Conservation (phyloP, 2,329 filamentous ascomycete species). For the Claviceps sp. region DNA sequence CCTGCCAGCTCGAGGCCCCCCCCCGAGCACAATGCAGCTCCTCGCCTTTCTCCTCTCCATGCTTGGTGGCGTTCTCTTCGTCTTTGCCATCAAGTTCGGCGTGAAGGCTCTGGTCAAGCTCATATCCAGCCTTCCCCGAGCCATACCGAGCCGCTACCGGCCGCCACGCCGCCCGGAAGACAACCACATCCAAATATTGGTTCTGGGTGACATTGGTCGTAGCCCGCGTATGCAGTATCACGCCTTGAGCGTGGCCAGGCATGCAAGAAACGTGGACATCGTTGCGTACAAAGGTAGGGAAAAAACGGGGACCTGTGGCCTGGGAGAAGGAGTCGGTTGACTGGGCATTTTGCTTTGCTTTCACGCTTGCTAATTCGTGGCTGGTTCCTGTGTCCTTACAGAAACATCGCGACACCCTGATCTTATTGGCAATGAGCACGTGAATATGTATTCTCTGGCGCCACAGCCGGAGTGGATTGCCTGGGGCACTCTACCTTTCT, state of each 20-base stretch:
- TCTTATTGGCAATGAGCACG: constrained; percentile 52
- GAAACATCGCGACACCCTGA: constrained; percentile 76
- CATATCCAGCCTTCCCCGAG: constrained; percentile 10
- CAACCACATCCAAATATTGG: constrained; percentile 61
- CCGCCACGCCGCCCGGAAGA: constrained; percentile 22
- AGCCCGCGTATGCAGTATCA: constrained; percentile 99
- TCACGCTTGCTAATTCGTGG: no score
- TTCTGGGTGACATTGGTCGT: constrained; percentile 87
- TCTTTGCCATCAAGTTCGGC: constrained; percentile 17
- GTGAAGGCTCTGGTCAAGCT: constrained; percentile 12
- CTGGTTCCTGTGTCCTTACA: constrained; percentile 10
- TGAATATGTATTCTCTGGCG: constrained; percentile 58
- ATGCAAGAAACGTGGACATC: constrained; percentile 67
- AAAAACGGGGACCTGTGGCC: background rate
- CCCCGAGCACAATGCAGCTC: constrained; percentile 4
- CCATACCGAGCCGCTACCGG: constrained; percentile 22
- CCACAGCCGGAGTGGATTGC: constrained; percentile 54
- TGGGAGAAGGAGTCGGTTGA: no score
- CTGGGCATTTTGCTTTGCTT: no score
- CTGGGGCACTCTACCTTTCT: constrained; percentile 59
- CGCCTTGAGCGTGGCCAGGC: constrained; percentile 77
- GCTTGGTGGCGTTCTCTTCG: constrained; percentile 20
- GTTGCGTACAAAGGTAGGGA: constrained; percentile 69
- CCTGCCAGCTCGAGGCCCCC: background rate
- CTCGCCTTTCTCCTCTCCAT: constrained; percentile 21